These are phyloP conservation scores for Phytopythium delawarense DNA, from an alignment of 352 stramenopile species.

Conservation along the genomic window DNA sequence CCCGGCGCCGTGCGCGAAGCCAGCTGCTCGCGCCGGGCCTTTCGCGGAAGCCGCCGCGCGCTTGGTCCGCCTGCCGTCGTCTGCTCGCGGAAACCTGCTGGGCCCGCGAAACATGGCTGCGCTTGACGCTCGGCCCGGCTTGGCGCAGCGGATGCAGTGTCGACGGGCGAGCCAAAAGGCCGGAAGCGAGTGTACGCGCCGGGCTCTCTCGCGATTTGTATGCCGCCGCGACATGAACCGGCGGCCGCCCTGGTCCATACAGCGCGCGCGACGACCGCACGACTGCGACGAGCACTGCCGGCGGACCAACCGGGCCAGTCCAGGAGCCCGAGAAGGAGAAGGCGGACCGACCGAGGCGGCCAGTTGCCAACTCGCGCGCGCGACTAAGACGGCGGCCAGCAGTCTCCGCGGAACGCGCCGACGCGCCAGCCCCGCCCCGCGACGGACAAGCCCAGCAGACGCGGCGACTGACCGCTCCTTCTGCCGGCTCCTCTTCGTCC, in stretches of 20 bases:
- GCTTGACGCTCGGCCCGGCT: not conserved
- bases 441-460: not conserved
- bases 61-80: not conserved
- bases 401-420: conserved; percentile 1
- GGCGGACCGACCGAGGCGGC: too few species aligned
- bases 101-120: conserved; percentile 5
- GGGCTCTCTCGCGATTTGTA: not conserved
- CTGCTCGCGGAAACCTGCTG: conserved; percentile 4
- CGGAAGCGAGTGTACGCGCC: not conserved
- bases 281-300: not conserved
- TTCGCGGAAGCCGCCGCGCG: not conserved
- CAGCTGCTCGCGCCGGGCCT: not conserved
- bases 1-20: not conserved
- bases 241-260: too few species aligned
- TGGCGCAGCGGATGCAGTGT: too few species aligned
- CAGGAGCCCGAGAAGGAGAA: too few species aligned
- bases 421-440: not conserved
- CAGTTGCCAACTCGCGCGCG: not conserved
- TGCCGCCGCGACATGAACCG: not conserved
- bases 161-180: too few species aligned
- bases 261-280: not conserved
- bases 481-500: not conserved
- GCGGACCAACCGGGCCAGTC: not conserved
- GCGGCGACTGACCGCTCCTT: not conserved
- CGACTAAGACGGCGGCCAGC: not conserved